phyloP scores from a whole-genome alignment of 306 rosid species.

The Medicago arabica region DNA sequence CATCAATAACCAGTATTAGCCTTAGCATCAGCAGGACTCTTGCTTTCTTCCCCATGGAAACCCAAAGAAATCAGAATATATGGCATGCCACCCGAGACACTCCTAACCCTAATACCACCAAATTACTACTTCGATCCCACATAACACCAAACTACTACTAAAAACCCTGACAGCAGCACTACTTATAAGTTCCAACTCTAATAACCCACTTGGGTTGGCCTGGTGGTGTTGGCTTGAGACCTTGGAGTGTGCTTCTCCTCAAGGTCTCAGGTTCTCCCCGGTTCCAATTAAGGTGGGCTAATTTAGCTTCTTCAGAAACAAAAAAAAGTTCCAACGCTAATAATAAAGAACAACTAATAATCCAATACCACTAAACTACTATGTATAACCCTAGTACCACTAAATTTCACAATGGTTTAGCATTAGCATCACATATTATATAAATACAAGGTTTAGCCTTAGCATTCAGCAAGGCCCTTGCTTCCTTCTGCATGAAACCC shows the following conservation, averaged over 20 bases:
- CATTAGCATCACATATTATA: background rate
- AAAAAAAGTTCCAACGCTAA: background rate
- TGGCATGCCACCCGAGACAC: background rate
- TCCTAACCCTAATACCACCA: conserved; percentile 8
- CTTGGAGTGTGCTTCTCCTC: too few relatives aligned
- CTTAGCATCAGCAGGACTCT: background rate
- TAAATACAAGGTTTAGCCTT: background rate
- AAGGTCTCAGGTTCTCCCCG: too few relatives aligned
- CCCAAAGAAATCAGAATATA: conserved; percentile 15
- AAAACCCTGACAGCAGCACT: background rate
- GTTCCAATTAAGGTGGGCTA: too few relatives aligned
- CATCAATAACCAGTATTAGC: conserved; percentile 1
- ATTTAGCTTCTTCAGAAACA: too few relatives aligned
- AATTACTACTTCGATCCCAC: conserved; percentile 9
- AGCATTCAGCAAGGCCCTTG: background rate
- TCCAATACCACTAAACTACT: background rate
- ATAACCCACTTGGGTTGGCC: too few relatives aligned
- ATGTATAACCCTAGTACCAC: background rate
- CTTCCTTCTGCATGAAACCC: background rate
- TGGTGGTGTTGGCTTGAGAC: too few relatives aligned
- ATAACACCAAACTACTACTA: conserved; percentile 1
- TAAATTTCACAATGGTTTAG: background rate
- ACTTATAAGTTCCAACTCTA: conserved; percentile 1
- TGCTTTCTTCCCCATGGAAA: background rate
- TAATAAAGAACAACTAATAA: background rate